Evolutionary conservation across 768 basidiomycete species (phyloP).

Genomic region (Lactifluus subvellereus): DNA sequence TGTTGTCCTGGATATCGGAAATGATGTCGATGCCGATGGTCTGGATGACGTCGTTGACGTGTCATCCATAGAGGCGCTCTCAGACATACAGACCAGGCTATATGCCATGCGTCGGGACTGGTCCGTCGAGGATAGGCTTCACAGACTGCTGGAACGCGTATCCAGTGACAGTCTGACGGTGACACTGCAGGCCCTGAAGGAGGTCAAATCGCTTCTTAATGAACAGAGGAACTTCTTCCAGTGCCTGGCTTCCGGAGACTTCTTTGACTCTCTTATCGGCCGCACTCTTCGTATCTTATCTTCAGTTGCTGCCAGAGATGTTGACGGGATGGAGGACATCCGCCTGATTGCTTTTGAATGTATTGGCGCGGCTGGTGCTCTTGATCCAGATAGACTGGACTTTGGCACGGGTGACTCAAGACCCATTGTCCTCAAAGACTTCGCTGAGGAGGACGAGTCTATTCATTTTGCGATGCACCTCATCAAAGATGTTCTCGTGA

Average conservation of each 20-base stretch:
- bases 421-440: conserved; percentile 76
- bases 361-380: conserved; percentile 85
- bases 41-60: conserved; percentile 80
- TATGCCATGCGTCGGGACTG: conserved; percentile 42
- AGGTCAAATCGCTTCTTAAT: conserved; percentile 64
- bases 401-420: conserved; percentile 50
- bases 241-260: conserved; percentile 71
- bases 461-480: conserved; percentile 79
- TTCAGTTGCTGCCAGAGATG: conserved; percentile 67
- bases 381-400: conserved; percentile 91
- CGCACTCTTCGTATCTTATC: conserved; percentile 63
- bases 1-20: conserved; percentile 58
- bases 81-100: conserved; percentile 38
- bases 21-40: conserved; percentile 42
- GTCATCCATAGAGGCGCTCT: conserved; percentile 61
- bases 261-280: conserved; percentile 74
- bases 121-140: conserved; percentile 50
- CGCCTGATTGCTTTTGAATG: conserved; percentile 79
- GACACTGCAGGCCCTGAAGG: conserved; percentile 62
- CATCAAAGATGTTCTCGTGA: conserved; percentile 78
- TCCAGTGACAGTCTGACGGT: conserved; percentile 78
- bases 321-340: conserved; percentile 62
- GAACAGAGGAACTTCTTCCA: conserved; percentile 47
- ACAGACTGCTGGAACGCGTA: conserved; percentile 65
- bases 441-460: conserved; percentile 71